Evolutionary conservation across 345 rosid genomes (phyloP).

Genomic region (Trapa incisa): DNA sequence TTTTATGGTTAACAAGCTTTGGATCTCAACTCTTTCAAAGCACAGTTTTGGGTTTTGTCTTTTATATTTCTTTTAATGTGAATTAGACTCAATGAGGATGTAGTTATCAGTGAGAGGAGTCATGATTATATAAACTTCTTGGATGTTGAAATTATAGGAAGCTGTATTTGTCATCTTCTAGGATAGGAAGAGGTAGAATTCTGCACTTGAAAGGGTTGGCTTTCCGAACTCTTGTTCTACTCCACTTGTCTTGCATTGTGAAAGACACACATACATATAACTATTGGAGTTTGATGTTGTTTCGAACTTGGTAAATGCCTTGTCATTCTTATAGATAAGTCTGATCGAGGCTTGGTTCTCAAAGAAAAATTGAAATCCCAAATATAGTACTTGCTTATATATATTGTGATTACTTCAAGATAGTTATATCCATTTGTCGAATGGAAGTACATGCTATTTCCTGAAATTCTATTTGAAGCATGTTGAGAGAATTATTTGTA

Average conservation of each 20-base stretch:
- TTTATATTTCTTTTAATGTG: not conserved
- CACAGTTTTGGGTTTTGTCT: not conserved
- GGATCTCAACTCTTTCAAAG: not conserved
- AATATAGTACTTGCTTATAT: not conserved
- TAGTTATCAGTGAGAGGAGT: not conserved
- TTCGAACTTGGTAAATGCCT: not conserved
- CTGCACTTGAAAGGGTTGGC: not conserved
- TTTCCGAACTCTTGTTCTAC: not conserved
- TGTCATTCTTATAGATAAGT: not conserved
- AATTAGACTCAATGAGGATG: not conserved
- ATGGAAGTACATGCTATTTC: not conserved
- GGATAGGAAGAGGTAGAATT: not conserved
- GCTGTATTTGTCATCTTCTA: not conserved
- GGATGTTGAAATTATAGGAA: not conserved
- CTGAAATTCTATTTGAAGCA: not conserved
- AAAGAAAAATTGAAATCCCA: not conserved
- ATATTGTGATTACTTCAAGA: not conserved
- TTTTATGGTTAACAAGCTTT: not conserved
- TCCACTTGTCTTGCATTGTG: not conserved
- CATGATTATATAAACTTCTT: not conserved
- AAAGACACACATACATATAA: not conserved
- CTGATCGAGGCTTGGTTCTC: not conserved
- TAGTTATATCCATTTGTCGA: not conserved
- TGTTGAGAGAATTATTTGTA: not conserved
- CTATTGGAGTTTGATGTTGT: not conserved